Base-by-base conservation (phyloP, 148 eudicot genomes). In the Silene conica region DNA sequence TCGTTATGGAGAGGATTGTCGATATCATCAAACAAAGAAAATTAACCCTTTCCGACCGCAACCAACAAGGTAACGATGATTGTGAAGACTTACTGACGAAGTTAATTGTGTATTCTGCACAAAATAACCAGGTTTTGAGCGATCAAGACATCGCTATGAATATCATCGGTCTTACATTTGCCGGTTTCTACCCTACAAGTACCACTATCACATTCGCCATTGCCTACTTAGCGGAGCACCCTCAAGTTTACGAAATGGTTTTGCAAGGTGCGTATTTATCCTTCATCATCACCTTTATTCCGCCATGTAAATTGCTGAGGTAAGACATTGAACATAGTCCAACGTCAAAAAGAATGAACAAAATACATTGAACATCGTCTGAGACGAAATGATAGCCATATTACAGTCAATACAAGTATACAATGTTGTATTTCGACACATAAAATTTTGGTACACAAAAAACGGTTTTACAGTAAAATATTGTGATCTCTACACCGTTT, bases 71-170 rank as follows among this genome's bases (percentile, higher is more conserved):
- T 11, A n/a, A 43, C 20, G 16, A 50, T 48, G 55, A 69, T 48
- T 11, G 54, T 48, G 1, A 48, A 21, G 72, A 69, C 14, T 3
- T 69, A 8, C 3, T 69, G 72, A 48, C 57, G 12, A 18, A 50
- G 20, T 5, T 69, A 8, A 0, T 69, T 8, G 16, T 48, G 12
- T 22, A 13, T 16, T 45, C 22, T 14, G 56, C 21, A 14, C 16
- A 19, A 72, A 64, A 75, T 67, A 73, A 70, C 2, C 6, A 73
- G 9, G 59, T 46, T 21, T 48, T 83, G 70, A 74, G 66, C 28
- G 86, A 83, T n/a, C 50, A 77, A 56, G 80, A 77, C n/a, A 56
- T 78, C 15, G 75, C 72, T 7, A 31, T 43, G 41, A 72, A 66
- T 60, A 45, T 78, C 5, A 18, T 66, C 1, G 64, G 75, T 22